phyloP scores from a whole-genome alignment of 139 green algal genomes.

The Haematococcus lacustris region DNA sequence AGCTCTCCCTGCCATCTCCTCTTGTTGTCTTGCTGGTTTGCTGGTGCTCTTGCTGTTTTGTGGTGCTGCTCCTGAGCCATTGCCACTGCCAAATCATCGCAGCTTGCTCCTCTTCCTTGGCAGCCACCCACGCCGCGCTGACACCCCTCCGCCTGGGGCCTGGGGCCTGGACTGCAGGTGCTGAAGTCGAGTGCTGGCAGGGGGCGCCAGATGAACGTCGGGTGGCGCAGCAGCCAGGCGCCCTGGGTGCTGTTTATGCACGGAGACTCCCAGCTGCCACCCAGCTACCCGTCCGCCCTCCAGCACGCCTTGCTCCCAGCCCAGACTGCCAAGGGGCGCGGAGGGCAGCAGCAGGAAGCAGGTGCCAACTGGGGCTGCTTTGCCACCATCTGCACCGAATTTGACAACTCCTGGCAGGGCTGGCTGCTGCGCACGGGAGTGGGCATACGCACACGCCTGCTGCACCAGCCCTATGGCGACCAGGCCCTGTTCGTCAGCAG shows the following conservation, averaged over 20 bases:
- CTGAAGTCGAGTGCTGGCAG: too few relatives aligned
- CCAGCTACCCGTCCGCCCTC: slow-evolving; percentile 18
- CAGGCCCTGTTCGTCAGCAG: slow-evolving; percentile 54
- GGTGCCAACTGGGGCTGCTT: slow-evolving; percentile 68
- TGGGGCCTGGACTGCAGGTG: too few relatives aligned
- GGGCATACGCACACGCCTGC: slow-evolving; percentile 28
- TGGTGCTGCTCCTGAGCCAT: too few relatives aligned
- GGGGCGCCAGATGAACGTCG: slow-evolving; percentile 59
- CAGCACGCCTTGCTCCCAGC: neutral
- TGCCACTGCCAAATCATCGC: too few relatives aligned
- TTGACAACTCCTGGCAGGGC: slow-evolving; percentile 10
- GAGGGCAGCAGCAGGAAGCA: too few relatives aligned
- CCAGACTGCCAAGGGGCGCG: neutral
- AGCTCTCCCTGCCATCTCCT: too few relatives aligned
- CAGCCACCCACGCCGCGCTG: too few relatives aligned
- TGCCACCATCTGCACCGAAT: slow-evolving; percentile 39
- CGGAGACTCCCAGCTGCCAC: slow-evolving; percentile 49
- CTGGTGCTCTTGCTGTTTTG: too few relatives aligned
- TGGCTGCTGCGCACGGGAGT: slow-evolving; percentile 24
- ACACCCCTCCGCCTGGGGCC: too few relatives aligned
- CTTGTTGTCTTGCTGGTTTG: too few relatives aligned
- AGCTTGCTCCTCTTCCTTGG: too few relatives aligned
- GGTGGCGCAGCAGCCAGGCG: slow-evolving; percentile 23
- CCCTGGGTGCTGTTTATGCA: slow-evolving; percentile 65
- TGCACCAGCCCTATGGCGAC: slow-evolving; percentile 56